Evolutionary conservation across 257 asterid species (phyloP).

Genomic region (Echium plantagineum): DNA sequence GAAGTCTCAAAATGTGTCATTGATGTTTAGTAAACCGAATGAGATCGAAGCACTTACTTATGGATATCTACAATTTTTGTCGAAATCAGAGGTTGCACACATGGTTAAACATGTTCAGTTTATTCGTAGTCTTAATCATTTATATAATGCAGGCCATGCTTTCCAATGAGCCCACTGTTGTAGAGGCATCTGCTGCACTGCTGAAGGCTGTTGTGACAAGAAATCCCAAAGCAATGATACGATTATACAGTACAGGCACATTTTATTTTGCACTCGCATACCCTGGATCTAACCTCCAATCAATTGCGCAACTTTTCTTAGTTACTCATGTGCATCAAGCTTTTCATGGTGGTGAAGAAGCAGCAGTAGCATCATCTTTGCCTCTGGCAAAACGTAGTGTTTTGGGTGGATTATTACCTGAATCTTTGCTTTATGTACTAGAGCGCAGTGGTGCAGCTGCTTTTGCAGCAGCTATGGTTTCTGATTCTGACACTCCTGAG

Average conservation of each 20-base stretch:
- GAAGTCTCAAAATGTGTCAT: too few relatives aligned
- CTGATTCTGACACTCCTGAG: conserved; percentile 99
- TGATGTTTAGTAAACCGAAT: too few relatives aligned
- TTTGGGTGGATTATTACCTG: conserved; percentile 96
- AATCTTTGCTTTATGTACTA: conserved; percentile 91
- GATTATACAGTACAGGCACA: conserved; percentile 88
- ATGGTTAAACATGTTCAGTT: background rate
- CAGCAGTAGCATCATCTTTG: conserved; percentile 88
- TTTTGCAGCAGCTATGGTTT: conserved; percentile 97
- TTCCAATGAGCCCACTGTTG: conserved; percentile 88
- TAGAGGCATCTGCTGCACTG: conserved; percentile 92
- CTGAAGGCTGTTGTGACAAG: conserved; percentile 84
- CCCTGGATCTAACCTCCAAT: conserved; percentile 97
- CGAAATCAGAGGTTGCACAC: background rate
- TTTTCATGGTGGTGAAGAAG: conserved; percentile 99
- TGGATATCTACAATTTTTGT: background rate
- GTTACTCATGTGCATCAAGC: conserved; percentile 93
- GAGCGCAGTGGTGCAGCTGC: conserved; percentile 94
- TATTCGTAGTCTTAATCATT: background rate
- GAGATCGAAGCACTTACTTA: background rate
- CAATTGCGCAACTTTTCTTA: conserved; percentile 85
- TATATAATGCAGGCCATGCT: conserved; percentile 68
- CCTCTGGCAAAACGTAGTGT: conserved; percentile 98
- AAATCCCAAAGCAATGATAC: conserved; percentile 97
- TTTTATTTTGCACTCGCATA: conserved; percentile 92